phyloP scores from a whole-genome alignment of 768 basidiomycete species.

The Sporobolomyces phaffii region DNA sequence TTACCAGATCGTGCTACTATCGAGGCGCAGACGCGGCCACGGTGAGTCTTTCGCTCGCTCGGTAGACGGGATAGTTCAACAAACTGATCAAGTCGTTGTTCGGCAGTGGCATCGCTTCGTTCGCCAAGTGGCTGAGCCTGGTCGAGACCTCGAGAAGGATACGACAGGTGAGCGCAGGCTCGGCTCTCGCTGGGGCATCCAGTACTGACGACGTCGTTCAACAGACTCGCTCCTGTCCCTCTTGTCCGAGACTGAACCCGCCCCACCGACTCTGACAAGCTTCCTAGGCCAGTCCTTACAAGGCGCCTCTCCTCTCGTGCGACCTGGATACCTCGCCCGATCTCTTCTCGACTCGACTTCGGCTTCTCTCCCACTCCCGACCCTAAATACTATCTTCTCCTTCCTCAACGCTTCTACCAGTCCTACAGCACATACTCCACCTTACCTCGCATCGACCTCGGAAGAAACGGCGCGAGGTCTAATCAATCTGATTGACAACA shows the following conservation, averaged over 20 bases:
- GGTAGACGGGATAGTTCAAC: too few relatives aligned
- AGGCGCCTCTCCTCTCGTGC: background rate
- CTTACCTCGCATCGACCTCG: background rate
- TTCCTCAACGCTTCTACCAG: background rate
- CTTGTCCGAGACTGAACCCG: background rate
- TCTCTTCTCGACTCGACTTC: background rate
- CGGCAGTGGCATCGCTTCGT: slow-evolving; percentile 23
- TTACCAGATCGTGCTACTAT: slow-evolving; percentile 14
- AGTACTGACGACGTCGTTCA: background rate
- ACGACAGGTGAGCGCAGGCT: background rate
- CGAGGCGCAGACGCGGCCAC: background rate
- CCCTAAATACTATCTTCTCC: background rate
- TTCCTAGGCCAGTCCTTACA: background rate
- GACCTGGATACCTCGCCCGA: background rate
- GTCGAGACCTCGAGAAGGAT: background rate
- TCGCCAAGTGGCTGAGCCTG: background rate
- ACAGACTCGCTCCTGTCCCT: slow-evolving; percentile 16
- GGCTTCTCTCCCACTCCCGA: background rate
- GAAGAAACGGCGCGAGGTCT: background rate
- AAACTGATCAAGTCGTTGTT: background rate
- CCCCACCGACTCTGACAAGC: background rate
- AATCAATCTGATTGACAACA: background rate
- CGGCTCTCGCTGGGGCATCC: background rate
- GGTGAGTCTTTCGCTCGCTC: background rate
- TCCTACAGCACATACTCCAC: too few relatives aligned